Evolutionary conservation across 805 yeast species (phyloP).

Genomic region (Hanseniaspora guilliermondii): DNA sequence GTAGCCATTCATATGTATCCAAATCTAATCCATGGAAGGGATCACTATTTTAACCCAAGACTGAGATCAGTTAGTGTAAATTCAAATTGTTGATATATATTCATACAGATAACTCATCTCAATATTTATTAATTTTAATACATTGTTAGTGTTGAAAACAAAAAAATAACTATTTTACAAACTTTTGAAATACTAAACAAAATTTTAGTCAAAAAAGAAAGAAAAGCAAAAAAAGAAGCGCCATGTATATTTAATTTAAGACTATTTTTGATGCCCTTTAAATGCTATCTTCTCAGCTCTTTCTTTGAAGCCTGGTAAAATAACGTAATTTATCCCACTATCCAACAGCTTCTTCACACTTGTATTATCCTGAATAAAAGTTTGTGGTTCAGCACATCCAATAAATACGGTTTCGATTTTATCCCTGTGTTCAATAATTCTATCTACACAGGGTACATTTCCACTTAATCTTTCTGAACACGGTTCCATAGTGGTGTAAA

Average conservation of each 20-base stretch:
- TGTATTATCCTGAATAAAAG: conserved; percentile 68
- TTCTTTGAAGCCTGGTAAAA: conserved; percentile 72
- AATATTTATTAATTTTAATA: no score
- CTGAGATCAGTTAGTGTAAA: background rate
- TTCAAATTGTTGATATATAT: background rate
- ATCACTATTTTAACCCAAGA: background rate
- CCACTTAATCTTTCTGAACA: conserved; percentile 85
- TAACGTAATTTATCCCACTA: conserved; percentile 56
- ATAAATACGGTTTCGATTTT: conserved; percentile 66
- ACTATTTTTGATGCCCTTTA: conserved; percentile 46
- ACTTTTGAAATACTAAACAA: no score
- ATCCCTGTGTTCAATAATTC: conserved; percentile 44
- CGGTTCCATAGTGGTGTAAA: conserved; percentile 97
- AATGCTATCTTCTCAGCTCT: conserved; percentile 56
- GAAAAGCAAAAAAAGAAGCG: no score
- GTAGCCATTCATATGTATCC: conserved; percentile 1
- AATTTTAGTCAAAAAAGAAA: no score
- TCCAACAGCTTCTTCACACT: conserved; percentile 45
- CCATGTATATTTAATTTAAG: no score
- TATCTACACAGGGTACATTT: conserved; percentile 72
- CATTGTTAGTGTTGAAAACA: no score
- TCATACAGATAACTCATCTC: background rate
- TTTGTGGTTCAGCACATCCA: conserved; percentile 83
- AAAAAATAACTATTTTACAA: no score
- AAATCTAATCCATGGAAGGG: background rate